Evolutionary conservation across 73 alveolate species (phyloP).

Genomic region (Paramecium octaurelia): DNA sequence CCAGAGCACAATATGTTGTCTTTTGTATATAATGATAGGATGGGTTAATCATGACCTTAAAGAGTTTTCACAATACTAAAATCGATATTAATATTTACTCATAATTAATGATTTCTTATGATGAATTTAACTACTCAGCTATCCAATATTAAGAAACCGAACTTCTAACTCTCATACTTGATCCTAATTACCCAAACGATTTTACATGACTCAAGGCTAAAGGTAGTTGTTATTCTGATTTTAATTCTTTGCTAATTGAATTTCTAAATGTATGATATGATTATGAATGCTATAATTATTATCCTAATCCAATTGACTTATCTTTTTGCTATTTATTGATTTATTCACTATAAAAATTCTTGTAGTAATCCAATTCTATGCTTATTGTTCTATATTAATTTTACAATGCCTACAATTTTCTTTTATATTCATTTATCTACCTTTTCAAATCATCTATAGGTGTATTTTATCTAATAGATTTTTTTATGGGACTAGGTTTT

Average conservation of each 20-base stretch:
- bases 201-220: neutral
- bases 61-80: neutral
- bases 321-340: neutral
- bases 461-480: neutral
- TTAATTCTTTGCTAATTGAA: neutral
- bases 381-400: neutral
- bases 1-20: conserved; percentile 11
- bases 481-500: neutral
- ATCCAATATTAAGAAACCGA: neutral
- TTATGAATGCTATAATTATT: neutral
- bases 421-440: neutral
- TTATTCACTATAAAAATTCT: neutral
- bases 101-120: neutral
- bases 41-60: conserved; percentile 2
- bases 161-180: neutral
- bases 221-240: neutral
- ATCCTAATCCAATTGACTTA: neutral
- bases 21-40: neutral
- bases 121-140: neutral
- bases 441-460: conserved; percentile 1
- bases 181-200: neutral
- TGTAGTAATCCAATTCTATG: neutral
- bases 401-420: neutral
- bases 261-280: neutral
- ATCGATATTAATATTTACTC: neutral